Base-by-base conservation (phyloP, 768 basidiomycete species). In the Austroboletus eburneus region DNA sequence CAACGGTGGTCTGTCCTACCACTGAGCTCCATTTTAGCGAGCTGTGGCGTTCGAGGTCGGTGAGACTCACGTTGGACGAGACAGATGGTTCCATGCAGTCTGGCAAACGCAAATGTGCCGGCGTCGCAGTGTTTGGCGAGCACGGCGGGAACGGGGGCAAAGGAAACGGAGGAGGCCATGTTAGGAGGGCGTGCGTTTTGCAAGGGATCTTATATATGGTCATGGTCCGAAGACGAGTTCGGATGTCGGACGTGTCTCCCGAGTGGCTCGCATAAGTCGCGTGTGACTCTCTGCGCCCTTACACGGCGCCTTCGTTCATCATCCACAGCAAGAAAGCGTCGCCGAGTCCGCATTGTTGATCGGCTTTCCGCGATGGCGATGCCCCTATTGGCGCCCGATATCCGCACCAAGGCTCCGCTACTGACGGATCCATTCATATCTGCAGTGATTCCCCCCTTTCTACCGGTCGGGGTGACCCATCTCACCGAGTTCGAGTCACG, bases 51-150 rank as follows among this genome's bases (percentile, higher is more conserved):
- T 5, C 6, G 25, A 27, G 5, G 25, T 27, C 5, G 5, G 25
- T 27, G 25, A 27, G n/a, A 27, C 25, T 27, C 37, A 68, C 65
- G 39, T 39, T 65, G 63, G 38, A 66, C 50, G 25, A 66, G 66
- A 47, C 60, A 65, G 2, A 66, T 45, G 21, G 58, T 51, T 18
- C 54, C 42, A 24, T 61, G 53, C 1, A 69, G 29, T 7, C 51
- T 55, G 4, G 62, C 67, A 39, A 69, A 67, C 16, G 66, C 75
- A 61, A 74, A 78, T 0, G 57, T 72, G 46, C 29, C 24, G 9
- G 43, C 21, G 9, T 56, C 48, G 34, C 43, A 39, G 2, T 56
- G 61, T 20, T 50, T 61, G 3, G 50, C 50, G 9, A 52, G 42
- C 12, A 43, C 24, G 1, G 48, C n/a, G 5, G 59, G 46, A 3